Evolutionary conservation across 805 yeast genomes (phyloP).

Genomic region (Martiniozyma abietophila): DNA sequence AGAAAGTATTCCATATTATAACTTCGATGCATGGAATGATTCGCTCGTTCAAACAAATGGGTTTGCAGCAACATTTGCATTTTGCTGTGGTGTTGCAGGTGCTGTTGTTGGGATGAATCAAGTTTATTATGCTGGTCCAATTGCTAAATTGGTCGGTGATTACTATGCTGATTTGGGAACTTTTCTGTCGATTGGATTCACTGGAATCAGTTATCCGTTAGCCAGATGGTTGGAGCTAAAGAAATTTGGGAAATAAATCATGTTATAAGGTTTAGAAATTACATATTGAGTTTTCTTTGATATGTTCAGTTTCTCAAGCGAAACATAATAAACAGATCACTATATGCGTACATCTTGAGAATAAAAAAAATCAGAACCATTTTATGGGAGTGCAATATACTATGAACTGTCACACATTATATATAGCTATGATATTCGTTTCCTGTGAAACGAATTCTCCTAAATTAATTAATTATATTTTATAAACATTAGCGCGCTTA

Average conservation of each 20-base stretch:
- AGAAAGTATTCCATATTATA: constrained; percentile 36
- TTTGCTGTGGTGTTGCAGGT: constrained; percentile 65
- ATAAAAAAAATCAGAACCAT: too few species aligned
- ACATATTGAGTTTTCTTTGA: too few species aligned
- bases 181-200: constrained; percentile 67
- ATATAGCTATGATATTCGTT: too few species aligned
- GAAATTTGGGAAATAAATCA: constrained; percentile 35
- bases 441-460: too few species aligned
- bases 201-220: constrained; percentile 54
- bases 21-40: constrained; percentile 71
- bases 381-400: too few species aligned
- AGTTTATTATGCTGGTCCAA: constrained; percentile 71
- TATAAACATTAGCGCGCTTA: constrained; percentile 6
- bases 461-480: too few species aligned
- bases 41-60: constrained; percentile 54
- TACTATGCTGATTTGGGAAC: constrained; percentile 75
- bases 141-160: constrained; percentile 57
- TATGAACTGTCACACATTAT: too few species aligned
- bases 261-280: too few species aligned
- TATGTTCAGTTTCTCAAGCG: too few species aligned
- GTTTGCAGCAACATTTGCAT: constrained; percentile 58
- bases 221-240: constrained; percentile 59
- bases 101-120: constrained; percentile 86
- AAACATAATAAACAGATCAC: too few species aligned
- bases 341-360: too few species aligned